phyloP scores from a whole-genome alignment of 176 grass and related monocot species.

The Aegilops sharonensis region DNA sequence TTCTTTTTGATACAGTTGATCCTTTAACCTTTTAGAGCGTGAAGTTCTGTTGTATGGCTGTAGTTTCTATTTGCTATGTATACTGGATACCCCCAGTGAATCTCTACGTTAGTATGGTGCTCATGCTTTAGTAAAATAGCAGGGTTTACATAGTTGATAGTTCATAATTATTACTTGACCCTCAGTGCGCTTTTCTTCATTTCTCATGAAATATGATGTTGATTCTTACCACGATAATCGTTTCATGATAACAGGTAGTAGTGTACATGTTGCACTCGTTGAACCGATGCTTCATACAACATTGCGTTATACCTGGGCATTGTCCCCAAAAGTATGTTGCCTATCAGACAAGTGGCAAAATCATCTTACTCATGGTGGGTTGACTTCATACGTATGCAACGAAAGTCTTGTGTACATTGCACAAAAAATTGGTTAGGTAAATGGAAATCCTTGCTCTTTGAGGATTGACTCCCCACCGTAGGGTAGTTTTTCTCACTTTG shows the following conservation, averaged over 20 bases:
- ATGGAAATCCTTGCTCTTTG: no score
- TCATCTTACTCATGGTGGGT: not conserved
- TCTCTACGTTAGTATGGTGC: no score
- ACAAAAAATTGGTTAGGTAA: no score
- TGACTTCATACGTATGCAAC: no score
- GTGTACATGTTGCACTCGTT: not conserved
- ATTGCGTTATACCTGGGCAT: not conserved
- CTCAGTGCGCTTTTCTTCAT: not conserved
- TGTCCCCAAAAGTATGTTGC: not conserved
- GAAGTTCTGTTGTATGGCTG: no score
- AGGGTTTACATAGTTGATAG: not conserved
- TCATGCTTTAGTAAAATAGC: no score
- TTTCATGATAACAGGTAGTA: not conserved
- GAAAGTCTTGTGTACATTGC: no score
- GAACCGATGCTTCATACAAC: not conserved
- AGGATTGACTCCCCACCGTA: not conserved
- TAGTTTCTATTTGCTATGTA: no score
- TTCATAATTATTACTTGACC: not conserved
- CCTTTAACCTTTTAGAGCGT: no score
- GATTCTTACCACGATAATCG: not conserved
- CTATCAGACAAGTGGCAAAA: not conserved
- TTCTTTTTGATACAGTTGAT: no score
- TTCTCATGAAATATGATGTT: not conserved
- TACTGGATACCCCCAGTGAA: no score
- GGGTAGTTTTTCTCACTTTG: not conserved